Evolutionary conservation across 2,329 filamentous ascomycete genomes (phyloP), one percentile per base, ranked within the genome.

Genomic region (Diaporthe sp.): DNA sequence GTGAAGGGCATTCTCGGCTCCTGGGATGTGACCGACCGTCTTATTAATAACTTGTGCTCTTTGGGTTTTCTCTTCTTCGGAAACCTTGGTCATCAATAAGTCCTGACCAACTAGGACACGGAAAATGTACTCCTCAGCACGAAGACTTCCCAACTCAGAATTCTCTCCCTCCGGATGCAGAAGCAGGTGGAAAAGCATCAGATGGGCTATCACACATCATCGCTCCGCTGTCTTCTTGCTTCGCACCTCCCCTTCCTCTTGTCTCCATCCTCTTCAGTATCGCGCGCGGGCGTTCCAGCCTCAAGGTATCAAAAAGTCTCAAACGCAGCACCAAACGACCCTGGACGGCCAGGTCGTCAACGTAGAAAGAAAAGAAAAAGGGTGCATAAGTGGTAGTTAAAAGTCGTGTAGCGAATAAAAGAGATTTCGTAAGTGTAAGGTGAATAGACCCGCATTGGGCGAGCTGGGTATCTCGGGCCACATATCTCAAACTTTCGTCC

Each of bases 401-500:
- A 74, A 72, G 42, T 39, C 57, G 68, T 67, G 60, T 72, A 72
- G 49, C 34, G 60, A 61, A 67, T 58, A n/a, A 74, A 74, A 70
- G 49, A 58, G 46, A 72, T 49, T 71, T 49, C 53, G 70, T 72
- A 61, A 46, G 34, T 74, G 44, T 44, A 67, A 31, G 44, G 74
- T 78, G 74, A 79, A 78, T 78, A 78, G 78, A 78, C 80, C 78
- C 79, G 76, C 74, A 71, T 77, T 76, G 77, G 78, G 72, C 75
- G 78, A 80, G 79, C 78, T 77, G 80, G 81, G 81, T 82, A 82
- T 82, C 81, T 81, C 80, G 78, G 76, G 81, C 76, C 77, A 77
- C 79, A 77, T 77, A 68, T 79, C 77, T 78, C 76, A 76, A 70
- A 77, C 67, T 57, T 74, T 55, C 72, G 46, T 72, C 71, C 57